Evolutionary conservation across 2,329 filamentous ascomycete species (phyloP).

Genomic region (Paramyrothecium sp.): DNA sequence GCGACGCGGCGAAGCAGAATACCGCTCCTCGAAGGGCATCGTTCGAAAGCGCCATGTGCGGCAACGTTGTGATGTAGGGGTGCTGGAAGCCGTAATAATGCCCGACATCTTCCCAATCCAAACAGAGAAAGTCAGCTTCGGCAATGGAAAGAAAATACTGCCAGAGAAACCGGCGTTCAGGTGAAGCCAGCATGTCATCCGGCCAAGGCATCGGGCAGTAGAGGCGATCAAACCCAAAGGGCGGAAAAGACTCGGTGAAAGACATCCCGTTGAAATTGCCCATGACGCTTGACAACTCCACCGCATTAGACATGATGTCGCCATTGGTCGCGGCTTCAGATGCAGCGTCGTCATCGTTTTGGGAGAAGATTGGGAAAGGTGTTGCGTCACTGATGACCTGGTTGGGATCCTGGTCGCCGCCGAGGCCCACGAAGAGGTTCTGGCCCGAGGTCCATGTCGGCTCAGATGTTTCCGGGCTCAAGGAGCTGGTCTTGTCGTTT

Average conservation of each 20-base stretch:
- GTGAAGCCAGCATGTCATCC: constrained; percentile 12
- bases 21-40: constrained; percentile 8
- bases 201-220: constrained; percentile 16
- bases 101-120: constrained; percentile 11
- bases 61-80: constrained; percentile 10
- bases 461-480: no score
- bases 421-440: not conserved
- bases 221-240: not conserved
- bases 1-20: constrained; percentile 10
- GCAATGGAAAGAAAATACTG: constrained; percentile 10
- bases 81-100: constrained; percentile 13
- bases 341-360: not conserved
- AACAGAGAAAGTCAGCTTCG: constrained; percentile 10
- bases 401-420: not conserved
- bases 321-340: not conserved
- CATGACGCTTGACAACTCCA: not conserved
- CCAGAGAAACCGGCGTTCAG: constrained; percentile 13
- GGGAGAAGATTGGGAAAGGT: not conserved
- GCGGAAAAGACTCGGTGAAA: not conserved
- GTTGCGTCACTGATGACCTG: not conserved
- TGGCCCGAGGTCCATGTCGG: not conserved
- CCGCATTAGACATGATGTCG: not conserved
- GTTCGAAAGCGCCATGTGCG: constrained; percentile 11
- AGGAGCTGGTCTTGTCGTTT: no score
- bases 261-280: not conserved